phyloP scores from a whole-genome alignment of 2,329 filamentous ascomycete genomes.

The Pestalotiopsis sp. region DNA sequence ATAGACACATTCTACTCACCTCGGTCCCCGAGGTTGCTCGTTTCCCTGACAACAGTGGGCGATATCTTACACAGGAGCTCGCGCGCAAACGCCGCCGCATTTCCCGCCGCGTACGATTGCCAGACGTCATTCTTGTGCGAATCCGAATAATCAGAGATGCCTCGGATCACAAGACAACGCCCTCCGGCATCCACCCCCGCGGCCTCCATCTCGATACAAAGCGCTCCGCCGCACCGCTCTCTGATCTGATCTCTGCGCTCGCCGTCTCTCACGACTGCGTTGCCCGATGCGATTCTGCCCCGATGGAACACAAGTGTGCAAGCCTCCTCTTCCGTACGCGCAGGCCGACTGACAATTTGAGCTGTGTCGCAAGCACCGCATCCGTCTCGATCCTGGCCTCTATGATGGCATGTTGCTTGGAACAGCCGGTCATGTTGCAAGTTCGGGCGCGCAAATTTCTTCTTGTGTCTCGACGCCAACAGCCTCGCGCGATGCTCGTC shows the following conservation, averaged over 20 bases:
- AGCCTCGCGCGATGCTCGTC: not conserved
- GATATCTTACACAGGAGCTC: not conserved
- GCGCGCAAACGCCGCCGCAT: not conserved
- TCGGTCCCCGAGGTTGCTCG: too few relatives aligned
- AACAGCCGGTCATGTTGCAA: not conserved
- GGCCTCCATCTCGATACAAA: slow-evolving; percentile 2
- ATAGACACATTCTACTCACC: too few relatives aligned
- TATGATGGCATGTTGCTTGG: not conserved
- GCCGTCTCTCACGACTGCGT: slow-evolving; percentile 1
- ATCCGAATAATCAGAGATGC: slow-evolving; percentile 7
- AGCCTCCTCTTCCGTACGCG: not conserved
- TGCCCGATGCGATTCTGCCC: slow-evolving; percentile 1
- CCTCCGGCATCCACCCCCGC: not conserved
- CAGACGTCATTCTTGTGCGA: slow-evolving; percentile 3
- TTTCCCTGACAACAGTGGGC: too few relatives aligned
- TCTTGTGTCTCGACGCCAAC: not conserved
- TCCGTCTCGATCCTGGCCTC: not conserved
- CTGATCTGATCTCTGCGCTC: slow-evolving; percentile 5
- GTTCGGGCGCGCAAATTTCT: not conserved
- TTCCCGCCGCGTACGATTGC: not conserved
- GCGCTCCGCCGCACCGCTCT: not conserved
- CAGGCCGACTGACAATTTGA: not conserved
- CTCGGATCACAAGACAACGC: slow-evolving; percentile 3
- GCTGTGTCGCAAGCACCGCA: not conserved
- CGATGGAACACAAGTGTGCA: not conserved